A percentile compares a stretch with the other conserved stretches of the same genome.
phyloP scores from a whole-genome alignment of 2,329 filamentous ascomycete species.

The Hypoxylon sp. region DNA sequence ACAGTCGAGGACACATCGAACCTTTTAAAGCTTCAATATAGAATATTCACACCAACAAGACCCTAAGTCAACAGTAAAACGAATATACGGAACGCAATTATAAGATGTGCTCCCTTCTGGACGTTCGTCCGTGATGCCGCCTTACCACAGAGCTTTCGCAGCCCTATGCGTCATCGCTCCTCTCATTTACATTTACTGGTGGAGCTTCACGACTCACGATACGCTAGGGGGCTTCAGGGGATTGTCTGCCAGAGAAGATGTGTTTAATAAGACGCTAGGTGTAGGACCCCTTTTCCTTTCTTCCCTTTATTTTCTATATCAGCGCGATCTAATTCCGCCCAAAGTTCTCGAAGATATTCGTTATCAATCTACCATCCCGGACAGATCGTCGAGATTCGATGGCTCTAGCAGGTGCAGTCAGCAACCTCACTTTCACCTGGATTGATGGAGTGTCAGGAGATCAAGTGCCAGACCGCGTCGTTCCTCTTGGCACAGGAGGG shows the following conservation, averaged over 20 bases:
- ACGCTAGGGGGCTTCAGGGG: not conserved
- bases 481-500: conserved; percentile 50
- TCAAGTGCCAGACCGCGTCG: conserved; percentile 55
- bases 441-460: conserved; percentile 62
- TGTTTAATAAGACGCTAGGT: conserved; percentile 46
- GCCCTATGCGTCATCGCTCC: conserved; percentile 33
- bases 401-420: conserved; percentile 62
- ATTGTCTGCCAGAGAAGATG: conserved; percentile 6
- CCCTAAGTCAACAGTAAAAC: no score
- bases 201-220: not conserved
- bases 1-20: conserved; percentile 16
- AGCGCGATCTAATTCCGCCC: no score
- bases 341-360: conserved; percentile 68
- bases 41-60: no score
- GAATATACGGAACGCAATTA: not conserved
- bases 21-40: not conserved
- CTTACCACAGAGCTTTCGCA: conserved; percentile 31
- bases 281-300: conserved; percentile 31
- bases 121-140: conserved; percentile 29
- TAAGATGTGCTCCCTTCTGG: conserved; percentile 13
- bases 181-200: conserved; percentile 44
- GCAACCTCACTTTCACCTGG: conserved; percentile 62
- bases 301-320: not conserved
- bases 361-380: conserved; percentile 65
- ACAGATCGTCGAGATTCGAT: conserved; percentile 67